Conservation (phyloP, 176 grass and related monocot species). For the Zoysia japonica region DNA sequence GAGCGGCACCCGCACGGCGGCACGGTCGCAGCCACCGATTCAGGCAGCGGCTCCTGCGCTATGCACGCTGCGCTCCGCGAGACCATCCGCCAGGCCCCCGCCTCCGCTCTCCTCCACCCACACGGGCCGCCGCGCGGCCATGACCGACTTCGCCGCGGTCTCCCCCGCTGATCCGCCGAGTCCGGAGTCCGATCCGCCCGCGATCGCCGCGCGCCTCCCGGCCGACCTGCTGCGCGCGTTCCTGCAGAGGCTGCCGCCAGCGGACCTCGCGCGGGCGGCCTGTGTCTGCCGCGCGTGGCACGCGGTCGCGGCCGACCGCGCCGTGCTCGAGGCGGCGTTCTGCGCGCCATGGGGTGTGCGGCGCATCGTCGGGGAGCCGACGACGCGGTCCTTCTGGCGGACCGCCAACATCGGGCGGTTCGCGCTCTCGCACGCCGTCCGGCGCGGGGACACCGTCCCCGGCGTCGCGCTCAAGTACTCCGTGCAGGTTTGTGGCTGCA, state of each 20-base stretch:
- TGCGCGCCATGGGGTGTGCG: constrained; percentile 68
- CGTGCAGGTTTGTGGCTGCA: constrained; percentile 51
- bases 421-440: constrained; percentile 75
- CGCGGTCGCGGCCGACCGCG: constrained; percentile 64
- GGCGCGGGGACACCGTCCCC: constrained; percentile 65
- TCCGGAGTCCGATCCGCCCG: constrained; percentile 1
- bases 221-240: constrained; percentile 68
- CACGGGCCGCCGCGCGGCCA: constrained; percentile 16
- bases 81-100: background rate
- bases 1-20: background rate
- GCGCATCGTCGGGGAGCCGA: constrained; percentile 62
- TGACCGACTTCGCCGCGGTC: constrained; percentile 39
- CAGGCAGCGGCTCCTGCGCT: constrained; percentile 1
- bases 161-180: background rate
- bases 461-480: constrained; percentile 86
- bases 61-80: background rate
- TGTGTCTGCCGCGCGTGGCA: constrained; percentile 89
- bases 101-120: background rate
- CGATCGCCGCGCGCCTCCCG: constrained; percentile 45
- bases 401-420: constrained; percentile 56
- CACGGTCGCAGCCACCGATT: no score
- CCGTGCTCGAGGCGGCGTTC: constrained; percentile 67
- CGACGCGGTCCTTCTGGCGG: constrained; percentile 76
- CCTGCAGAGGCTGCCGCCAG: constrained; percentile 57
- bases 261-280: constrained; percentile 71